Percentiles rank a stretch among this genome's conserved stretches.
phyloP scores from a whole-genome alignment of 202 grass and related monocot species.

The Tripidium arundinaceum region DNA sequence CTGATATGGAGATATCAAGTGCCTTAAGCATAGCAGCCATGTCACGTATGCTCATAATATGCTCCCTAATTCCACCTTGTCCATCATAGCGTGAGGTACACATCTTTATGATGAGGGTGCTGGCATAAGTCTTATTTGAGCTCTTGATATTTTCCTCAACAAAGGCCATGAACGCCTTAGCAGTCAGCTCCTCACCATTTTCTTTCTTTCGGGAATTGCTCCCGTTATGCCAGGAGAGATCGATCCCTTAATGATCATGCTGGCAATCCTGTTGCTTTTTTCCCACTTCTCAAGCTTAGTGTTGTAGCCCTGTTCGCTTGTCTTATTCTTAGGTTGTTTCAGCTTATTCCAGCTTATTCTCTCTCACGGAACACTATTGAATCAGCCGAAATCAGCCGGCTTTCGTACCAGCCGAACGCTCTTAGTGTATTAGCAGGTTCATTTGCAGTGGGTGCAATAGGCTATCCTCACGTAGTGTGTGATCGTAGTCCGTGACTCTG shows the following conservation, averaged over 20 bases:
- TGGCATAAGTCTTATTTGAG: not conserved
- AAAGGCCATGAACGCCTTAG: not conserved
- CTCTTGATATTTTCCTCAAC: not conserved
- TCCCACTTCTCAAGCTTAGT: not conserved
- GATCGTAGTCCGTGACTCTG: no score
- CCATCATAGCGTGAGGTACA: not conserved
- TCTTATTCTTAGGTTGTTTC: no score
- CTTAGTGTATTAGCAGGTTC: no score
- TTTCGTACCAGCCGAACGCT: no score
- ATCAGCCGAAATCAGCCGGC: no score
- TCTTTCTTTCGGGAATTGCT: not conserved
- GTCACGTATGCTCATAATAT: not conserved
- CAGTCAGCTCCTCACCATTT: not conserved
- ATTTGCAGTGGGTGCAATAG: no score
- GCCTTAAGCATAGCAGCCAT: not conserved
- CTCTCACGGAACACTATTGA: no score
- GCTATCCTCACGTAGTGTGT: no score
- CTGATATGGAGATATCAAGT: not conserved
- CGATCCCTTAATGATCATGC: not conserved
- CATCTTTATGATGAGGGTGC: not conserved
- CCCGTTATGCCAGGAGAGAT: not conserved
- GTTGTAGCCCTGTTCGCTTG: no score
- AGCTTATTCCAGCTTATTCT: no score
- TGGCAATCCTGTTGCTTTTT: not conserved
- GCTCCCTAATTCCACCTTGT: not conserved